Conservation (phyloP, 139 green algal genomes). For the Zygnema cylindricum region DNA sequence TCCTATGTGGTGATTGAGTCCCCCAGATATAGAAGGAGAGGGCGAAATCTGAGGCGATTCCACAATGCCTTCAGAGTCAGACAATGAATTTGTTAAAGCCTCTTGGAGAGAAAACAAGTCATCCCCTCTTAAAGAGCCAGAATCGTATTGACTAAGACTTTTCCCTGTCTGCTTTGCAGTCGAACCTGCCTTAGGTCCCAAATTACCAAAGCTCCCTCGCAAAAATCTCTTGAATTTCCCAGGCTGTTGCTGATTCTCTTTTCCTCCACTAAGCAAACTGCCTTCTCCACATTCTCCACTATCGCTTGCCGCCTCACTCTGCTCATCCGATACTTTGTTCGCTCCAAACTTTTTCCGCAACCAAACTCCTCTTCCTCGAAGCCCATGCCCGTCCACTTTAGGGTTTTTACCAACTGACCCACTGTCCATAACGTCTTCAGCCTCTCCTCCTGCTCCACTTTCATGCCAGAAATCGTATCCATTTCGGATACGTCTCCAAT, state of each 20-base stretch:
- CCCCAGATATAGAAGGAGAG: background rate
- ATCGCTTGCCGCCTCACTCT: background rate
- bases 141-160: too few species aligned
- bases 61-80: background rate
- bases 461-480: background rate
- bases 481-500: background rate
- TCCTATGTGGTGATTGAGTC: background rate
- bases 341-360: background rate
- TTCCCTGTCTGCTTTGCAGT: background rate
- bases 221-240: background rate
- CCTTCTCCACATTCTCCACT: background rate
- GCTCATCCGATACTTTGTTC: background rate
- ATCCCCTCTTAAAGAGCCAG: too few species aligned
- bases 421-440: background rate
- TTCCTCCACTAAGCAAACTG: background rate
- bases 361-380: background rate
- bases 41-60: background rate
- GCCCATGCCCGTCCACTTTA: background rate
- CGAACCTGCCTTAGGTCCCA: background rate
- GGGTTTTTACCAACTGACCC: background rate
- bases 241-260: background rate
- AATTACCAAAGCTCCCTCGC: background rate
- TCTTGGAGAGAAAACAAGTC: constrained; percentile 2
- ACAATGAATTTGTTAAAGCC: background rate
- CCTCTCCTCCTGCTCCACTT: background rate